Percentiles rank a stretch among this genome's conserved stretches.
Evolutionary conservation across 768 basidiomycete species (phyloP).

Genomic region (Mycena galopus): DNA sequence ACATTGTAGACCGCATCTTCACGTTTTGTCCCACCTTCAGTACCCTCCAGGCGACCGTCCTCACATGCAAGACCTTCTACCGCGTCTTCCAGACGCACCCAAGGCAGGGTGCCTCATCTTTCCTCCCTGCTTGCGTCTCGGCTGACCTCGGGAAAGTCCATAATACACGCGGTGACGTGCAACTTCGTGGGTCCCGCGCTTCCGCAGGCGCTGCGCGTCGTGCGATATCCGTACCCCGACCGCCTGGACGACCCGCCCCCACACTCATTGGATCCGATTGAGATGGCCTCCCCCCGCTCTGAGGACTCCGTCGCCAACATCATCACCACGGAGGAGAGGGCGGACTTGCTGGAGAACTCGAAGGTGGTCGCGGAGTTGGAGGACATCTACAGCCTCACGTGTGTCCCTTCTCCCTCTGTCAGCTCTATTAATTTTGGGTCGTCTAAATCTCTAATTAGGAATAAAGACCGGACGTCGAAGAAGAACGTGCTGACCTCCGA

Average conservation of each 20-base stretch:
- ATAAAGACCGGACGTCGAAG: slow-evolving; percentile 5
- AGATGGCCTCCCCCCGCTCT: slow-evolving; percentile 6
- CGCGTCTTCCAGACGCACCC: slow-evolving; percentile 39
- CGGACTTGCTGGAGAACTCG: slow-evolving; percentile 16
- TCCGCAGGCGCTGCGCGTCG: slow-evolving; percentile 41
- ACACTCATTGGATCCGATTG: background rate
- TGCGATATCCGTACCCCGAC: slow-evolving; percentile 12
- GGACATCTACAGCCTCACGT: slow-evolving; percentile 42
- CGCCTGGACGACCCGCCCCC: too few relatives aligned
- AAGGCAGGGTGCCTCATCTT: slow-evolving; percentile 5
- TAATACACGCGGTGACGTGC: slow-evolving; percentile 37
- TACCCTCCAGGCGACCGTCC: slow-evolving; percentile 32
- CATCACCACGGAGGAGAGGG: slow-evolving; percentile 20
- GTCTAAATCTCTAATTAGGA: background rate
- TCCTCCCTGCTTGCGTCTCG: background rate
- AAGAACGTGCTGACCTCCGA: slow-evolving; percentile 34
- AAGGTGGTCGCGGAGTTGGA: slow-evolving; percentile 33
- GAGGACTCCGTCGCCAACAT: background rate
- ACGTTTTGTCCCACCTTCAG: slow-evolving; percentile 38
- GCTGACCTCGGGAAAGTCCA: background rate
- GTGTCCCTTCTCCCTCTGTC: slow-evolving; percentile 7
- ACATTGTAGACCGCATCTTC: slow-evolving; percentile 43
- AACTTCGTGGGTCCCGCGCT: slow-evolving; percentile 44
- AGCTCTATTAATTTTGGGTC: background rate
- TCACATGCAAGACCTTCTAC: slow-evolving; percentile 40